phyloP scores from a whole-genome alignment of 805 yeast species.

The Cyberlindnera xylosilytica region DNA sequence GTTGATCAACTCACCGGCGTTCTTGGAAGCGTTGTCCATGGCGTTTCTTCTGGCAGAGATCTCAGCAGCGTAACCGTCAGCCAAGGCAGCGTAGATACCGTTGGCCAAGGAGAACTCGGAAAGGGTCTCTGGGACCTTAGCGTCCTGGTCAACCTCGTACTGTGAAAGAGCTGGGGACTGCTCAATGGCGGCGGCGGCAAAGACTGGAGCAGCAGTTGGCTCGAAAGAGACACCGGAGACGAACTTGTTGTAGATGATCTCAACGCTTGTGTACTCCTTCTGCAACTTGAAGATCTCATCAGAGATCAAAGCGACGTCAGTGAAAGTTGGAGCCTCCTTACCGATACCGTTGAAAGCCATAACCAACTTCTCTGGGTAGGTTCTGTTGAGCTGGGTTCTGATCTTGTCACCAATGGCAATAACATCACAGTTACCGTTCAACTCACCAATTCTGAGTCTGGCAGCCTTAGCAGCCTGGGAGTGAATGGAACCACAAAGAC shows the following conservation, averaged over 20 bases:
- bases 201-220: conserved; percentile 69
- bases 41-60: conserved; percentile 98
- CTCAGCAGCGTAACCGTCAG: conserved; percentile 98
- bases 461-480: conserved; percentile 90
- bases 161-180: conserved; percentile 81
- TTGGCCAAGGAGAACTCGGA: conserved; percentile 89
- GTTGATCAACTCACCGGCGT: conserved; percentile 98
- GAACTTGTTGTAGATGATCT: conserved; percentile 84
- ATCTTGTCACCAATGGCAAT: conserved; percentile 94
- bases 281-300: conserved; percentile 71
- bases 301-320: conserved; percentile 84
- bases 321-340: conserved; percentile 93
- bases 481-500: conserved; percentile 98
- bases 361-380: conserved; percentile 63
- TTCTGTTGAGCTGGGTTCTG: conserved; percentile 84
- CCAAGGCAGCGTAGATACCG: conserved; percentile 85
- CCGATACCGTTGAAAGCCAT: conserved; percentile 89
- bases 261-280: conserved; percentile 64
- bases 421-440: conserved; percentile 63
- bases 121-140: conserved; percentile 64
- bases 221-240: conserved; percentile 86
- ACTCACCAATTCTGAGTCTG: conserved; percentile 59
- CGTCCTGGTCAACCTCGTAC: conserved; percentile 74
- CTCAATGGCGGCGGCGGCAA: conserved; percentile 67
- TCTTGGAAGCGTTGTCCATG: conserved; percentile 99